Evolutionary conservation across 164 flowering plant species (phyloP).

Genomic region (Kingdonia uniflora): DNA sequence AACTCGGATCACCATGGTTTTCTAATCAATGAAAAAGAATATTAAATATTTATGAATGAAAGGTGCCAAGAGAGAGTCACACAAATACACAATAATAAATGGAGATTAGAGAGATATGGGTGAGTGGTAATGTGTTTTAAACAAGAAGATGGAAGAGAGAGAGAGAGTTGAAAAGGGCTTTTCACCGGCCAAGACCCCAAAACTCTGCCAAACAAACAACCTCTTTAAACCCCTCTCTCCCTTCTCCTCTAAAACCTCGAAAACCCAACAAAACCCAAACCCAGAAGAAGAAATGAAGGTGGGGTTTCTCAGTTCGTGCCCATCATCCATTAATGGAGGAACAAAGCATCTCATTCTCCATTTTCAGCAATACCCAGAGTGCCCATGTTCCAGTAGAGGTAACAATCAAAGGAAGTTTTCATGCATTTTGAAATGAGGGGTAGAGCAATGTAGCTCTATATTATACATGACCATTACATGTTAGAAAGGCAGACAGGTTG

Average conservation of each 20-base stretch:
- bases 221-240: conserved; percentile 7
- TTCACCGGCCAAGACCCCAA: conserved; percentile 34
- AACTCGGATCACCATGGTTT: too few species aligned
- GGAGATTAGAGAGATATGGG: not conserved
- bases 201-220: conserved; percentile 10
- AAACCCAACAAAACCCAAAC: not conserved
- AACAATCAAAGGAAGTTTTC: conserved; percentile 19
- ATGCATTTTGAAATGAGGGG: conserved; percentile 26
- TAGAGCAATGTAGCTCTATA: conserved; percentile 39
- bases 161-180: conserved; percentile 50
- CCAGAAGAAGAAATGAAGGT: conserved; percentile 5
- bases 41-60: not conserved
- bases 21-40: too few species aligned
- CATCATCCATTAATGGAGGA: conserved; percentile 1
- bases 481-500: conserved; percentile 64
- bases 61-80: not conserved
- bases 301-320: conserved; percentile 1
- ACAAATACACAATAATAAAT: not conserved
- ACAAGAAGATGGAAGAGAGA: conserved; percentile 27
- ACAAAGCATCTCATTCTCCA: not conserved
- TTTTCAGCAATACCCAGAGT: conserved; percentile 3
- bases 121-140: conserved; percentile 1
- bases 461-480: conserved; percentile 18
- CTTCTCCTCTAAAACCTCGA: conserved; percentile 5
- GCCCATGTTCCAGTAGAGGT: conserved; percentile 22